Evolutionary conservation across 169 alveolate species (phyloP).

Genomic region (Plasmodium chabaudi): DNA sequence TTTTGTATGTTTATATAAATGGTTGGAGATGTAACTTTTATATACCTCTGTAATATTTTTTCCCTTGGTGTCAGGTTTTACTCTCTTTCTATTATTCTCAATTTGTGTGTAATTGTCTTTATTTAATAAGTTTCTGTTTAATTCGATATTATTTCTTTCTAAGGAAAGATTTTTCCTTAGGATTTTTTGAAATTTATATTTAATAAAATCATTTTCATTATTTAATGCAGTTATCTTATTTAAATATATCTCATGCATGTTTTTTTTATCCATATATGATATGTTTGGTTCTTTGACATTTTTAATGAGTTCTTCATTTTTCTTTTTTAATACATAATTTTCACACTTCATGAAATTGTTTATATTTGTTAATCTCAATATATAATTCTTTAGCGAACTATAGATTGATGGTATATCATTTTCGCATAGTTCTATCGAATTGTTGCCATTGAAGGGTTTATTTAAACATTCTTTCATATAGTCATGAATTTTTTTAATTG

Average conservation of each 20-base stretch:
- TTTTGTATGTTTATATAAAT: no score
- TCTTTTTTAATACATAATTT: slow-evolving; percentile 46
- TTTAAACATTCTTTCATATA: slow-evolving; percentile 28
- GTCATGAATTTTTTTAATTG: slow-evolving; percentile 53
- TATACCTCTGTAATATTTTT: not conserved
- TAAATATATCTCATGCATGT: slow-evolving; percentile 14
- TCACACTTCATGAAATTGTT: slow-evolving; percentile 59
- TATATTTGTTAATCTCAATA: slow-evolving; percentile 31
- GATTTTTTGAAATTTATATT: slow-evolving; percentile 49
- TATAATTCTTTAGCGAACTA: slow-evolving; percentile 43
- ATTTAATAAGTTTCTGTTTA: slow-evolving; percentile 36
- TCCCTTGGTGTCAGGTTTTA: not conserved
- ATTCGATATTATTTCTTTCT: slow-evolving; percentile 19
- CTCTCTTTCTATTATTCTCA: slow-evolving; percentile 10
- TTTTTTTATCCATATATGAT: slow-evolving; percentile 1
- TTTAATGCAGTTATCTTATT: slow-evolving; percentile 38
- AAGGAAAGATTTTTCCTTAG: slow-evolving; percentile 42
- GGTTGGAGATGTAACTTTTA: not conserved
- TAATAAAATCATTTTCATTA: slow-evolving; percentile 62
- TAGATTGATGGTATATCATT: slow-evolving; percentile 33
- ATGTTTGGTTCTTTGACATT: slow-evolving; percentile 7
- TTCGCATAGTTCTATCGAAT: slow-evolving; percentile 4
- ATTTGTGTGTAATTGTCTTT: not conserved
- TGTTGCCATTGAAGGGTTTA: not conserved
- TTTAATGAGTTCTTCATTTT: slow-evolving; percentile 52